These are phyloP conservation scores for Dactylellina haptotyla DNA, from an alignment of 2,329 filamentous ascomycete genomes.

Conservation along the genomic window DNA sequence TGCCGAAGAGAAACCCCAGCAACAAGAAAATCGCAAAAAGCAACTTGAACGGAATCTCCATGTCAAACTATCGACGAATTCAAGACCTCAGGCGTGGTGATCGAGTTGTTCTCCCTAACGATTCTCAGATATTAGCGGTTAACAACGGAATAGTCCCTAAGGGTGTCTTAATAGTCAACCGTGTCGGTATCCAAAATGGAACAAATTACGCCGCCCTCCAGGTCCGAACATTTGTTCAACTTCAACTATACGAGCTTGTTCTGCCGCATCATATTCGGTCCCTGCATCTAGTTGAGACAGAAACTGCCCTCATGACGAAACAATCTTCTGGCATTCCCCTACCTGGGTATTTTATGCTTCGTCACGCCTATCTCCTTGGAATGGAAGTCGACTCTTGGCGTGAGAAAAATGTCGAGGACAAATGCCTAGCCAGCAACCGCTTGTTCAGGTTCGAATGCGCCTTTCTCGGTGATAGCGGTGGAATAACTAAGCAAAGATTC, in stretches of 20 bases:
- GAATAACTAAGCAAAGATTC: slow-evolving; percentile 24
- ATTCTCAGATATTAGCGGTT: slow-evolving; percentile 29
- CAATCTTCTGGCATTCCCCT: slow-evolving; percentile 3
- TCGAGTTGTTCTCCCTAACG: slow-evolving; percentile 37
- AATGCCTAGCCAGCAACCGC: too few species aligned
- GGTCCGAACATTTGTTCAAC: slow-evolving; percentile 40
- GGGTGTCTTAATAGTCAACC: slow-evolving; percentile 38
- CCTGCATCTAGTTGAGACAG: slow-evolving; percentile 43
- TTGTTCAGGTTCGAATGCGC: slow-evolving; percentile 26
- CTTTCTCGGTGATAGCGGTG: slow-evolving; percentile 15
- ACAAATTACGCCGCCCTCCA: slow-evolving; percentile 30
- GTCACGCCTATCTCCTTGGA: slow-evolving; percentile 36
- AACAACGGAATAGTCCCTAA: slow-evolving; percentile 39
- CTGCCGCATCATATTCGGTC: slow-evolving; percentile 35
- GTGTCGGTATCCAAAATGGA: slow-evolving; percentile 32
- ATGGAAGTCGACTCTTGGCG: slow-evolving; percentile 21
- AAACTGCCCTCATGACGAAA: slow-evolving; percentile 32
- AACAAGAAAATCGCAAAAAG: slow-evolving; percentile 27
- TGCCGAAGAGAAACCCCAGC: slow-evolving; percentile 14
- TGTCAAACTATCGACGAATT: slow-evolving; percentile 39
- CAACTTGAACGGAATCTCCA: slow-evolving; percentile 22
- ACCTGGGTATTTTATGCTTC: slow-evolving; percentile 38
- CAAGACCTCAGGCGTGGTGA: slow-evolving; percentile 44
- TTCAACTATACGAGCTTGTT: slow-evolving; percentile 37
- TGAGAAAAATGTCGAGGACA: background rate